Evolutionary conservation across 2,329 filamentous ascomycete genomes (phyloP).

Genomic region (Ceratocystis variospora): DNA sequence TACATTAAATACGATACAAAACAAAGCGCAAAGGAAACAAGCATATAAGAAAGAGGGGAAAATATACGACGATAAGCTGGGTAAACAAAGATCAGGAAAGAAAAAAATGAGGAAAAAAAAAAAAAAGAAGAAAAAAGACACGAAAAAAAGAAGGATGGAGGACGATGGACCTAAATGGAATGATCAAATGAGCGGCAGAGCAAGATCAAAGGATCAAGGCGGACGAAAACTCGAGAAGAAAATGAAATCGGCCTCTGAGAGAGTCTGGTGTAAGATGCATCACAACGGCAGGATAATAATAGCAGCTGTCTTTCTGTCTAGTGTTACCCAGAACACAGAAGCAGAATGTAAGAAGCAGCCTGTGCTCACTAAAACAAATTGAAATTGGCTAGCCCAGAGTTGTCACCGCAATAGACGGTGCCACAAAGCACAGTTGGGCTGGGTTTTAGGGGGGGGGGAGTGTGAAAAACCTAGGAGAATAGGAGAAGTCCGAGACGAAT

Average conservation of each 20-base stretch:
- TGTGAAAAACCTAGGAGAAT: no score
- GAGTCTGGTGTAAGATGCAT: not conserved
- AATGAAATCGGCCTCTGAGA: not conserved
- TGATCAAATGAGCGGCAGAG: not conserved
- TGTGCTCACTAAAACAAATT: not conserved
- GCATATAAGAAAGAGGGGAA: not conserved
- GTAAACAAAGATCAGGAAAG: not conserved
- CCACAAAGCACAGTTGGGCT: not conserved
- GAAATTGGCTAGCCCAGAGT: not conserved
- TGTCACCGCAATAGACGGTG: not conserved
- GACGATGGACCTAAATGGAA: conserved; percentile 1
- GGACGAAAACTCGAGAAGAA: conserved; percentile 2
- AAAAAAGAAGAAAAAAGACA: not conserved
- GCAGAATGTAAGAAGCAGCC: not conserved
- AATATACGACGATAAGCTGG: not conserved
- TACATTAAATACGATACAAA: not conserved
- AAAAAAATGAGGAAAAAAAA: not conserved
- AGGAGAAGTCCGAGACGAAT: no score
- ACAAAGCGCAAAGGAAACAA: not conserved
- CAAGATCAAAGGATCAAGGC: not conserved
- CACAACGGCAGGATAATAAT: not conserved
- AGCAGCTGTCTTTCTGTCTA: not conserved
- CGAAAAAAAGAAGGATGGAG: not conserved
- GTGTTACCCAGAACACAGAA: not conserved
- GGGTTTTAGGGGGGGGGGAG: not conserved